Base-by-base conservation (phyloP, 2,329 filamentous ascomycete genomes). In the Huntiella abstrusa region DNA sequence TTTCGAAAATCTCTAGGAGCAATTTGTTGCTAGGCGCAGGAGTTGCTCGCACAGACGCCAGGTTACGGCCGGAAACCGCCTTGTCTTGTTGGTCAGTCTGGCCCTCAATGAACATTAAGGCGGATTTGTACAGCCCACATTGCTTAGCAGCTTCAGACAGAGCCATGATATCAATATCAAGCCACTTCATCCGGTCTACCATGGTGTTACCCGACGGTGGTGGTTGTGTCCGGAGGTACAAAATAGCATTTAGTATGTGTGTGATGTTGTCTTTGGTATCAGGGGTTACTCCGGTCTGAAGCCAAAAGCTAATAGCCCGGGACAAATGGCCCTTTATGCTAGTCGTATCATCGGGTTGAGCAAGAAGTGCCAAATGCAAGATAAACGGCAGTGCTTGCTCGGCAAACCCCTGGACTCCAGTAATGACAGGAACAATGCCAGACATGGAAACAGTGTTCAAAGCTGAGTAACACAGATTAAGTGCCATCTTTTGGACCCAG, bases 91-190 rank as follows among this genome's bases (percentile, higher is more conserved):
- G 39, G n/a, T 43, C 33, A 4, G 46, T 37, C 0, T 75, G 74
- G 16, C 72, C 67, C 59, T 98, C 91, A 4, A 80, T 73, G 54
- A 96, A 82, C 5, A 95, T 62, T 1, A 98, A 66, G 3, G 88
- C 84, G 4, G 82, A 83, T 57, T 91, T 91, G 58, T 81, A 80
- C 79, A 96, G 85, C 12, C 80, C 77, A 56, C 88, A 95, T 48
- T 66, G 65, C 8, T 75, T 73, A 4, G 87, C 87, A 34, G 85
- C 82, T 19, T 69, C 63, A 1, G 86, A 77, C 17, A 80, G 80
- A 50, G 71, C 63, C 2, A 75, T 59, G 52, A 80, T 81, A 57
- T 96, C 81, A 19, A 96, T 65, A 19, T 93, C 81, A 13, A 99
- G 70, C 92, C 92, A 98, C 43, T 73, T 69, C 43, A 78, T 68